Conservation (phyloP, 2,329 filamentous ascomycete species). For the Alternaria brassicae region DNA sequence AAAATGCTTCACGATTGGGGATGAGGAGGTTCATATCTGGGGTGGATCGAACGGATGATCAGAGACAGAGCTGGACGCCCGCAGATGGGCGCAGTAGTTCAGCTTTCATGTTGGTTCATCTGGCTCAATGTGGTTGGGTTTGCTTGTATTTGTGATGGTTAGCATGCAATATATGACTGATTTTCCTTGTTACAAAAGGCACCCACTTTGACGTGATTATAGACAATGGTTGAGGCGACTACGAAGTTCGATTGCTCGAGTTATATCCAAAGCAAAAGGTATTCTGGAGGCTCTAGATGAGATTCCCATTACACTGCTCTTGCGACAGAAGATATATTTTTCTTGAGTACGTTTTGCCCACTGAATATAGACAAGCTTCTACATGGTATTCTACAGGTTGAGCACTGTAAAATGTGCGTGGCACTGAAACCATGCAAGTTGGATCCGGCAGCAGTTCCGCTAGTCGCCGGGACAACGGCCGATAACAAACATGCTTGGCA, state of each 20-base stretch:
- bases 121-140: constrained; percentile 39
- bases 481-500: constrained; percentile 18
- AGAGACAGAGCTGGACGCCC: constrained; percentile 25
- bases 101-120: constrained; percentile 39
- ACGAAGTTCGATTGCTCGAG: background rate
- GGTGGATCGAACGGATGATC: constrained; percentile 32
- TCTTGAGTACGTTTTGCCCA: background rate
- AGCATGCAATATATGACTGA: constrained; percentile 49
- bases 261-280: background rate
- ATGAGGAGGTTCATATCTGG: constrained; percentile 21
- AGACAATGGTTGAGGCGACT: background rate
- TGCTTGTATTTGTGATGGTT: constrained; percentile 49
- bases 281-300: background rate
- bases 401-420: background rate
- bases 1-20: constrained; percentile 26
- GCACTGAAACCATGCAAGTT: background rate
- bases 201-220: background rate
- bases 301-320: background rate
- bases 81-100: constrained; percentile 25
- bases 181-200: constrained; percentile 19
- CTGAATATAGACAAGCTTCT: background rate
- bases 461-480: constrained; percentile 17
- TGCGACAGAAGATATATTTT: background rate
- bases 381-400: background rate
- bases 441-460: background rate